A percentile compares a stretch with the other conserved stretches of the same genome.
Evolutionary conservation across 148 eudicot genomes (phyloP).

Genomic region (Fagopyrum homotropicum): DNA sequence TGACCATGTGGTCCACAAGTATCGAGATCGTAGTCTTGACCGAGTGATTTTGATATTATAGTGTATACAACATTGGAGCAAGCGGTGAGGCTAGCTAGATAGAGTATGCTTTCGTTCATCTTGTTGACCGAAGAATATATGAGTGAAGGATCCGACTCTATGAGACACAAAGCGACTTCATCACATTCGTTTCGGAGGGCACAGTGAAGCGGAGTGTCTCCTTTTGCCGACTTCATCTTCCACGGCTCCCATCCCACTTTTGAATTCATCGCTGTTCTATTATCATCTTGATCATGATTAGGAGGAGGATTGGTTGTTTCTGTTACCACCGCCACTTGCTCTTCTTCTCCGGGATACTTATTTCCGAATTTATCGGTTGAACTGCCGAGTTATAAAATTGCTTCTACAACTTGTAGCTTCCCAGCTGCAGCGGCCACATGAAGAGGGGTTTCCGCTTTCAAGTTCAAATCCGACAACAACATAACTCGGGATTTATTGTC

Average conservation of each 20-base stretch:
- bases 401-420: not conserved
- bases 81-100: not conserved
- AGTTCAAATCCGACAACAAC: not conserved
- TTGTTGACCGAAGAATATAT: not conserved
- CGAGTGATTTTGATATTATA: not conserved
- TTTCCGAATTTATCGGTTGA: not conserved
- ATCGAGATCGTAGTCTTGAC: not conserved
- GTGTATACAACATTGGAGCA: not conserved
- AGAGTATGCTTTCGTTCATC: not conserved
- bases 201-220: not conserved
- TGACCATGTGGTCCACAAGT: not conserved
- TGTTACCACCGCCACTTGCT: no score
- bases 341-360: accelerated
- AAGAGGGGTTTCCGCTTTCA: not conserved
- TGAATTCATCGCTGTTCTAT: not conserved
- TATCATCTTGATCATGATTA: not conserved
- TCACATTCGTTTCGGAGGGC: not conserved
- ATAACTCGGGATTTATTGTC: not conserved
- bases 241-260: not conserved
- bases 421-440: not conserved
- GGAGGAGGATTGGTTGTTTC: no score
- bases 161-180: not conserved
- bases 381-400: not conserved
- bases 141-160: not conserved
- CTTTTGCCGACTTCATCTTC: not conserved